Percentiles rank a stretch among this genome's conserved stretches.
phyloP scores from a whole-genome alignment of 2,329 filamentous ascomycete species.

The Lachnellula willkommii region DNA sequence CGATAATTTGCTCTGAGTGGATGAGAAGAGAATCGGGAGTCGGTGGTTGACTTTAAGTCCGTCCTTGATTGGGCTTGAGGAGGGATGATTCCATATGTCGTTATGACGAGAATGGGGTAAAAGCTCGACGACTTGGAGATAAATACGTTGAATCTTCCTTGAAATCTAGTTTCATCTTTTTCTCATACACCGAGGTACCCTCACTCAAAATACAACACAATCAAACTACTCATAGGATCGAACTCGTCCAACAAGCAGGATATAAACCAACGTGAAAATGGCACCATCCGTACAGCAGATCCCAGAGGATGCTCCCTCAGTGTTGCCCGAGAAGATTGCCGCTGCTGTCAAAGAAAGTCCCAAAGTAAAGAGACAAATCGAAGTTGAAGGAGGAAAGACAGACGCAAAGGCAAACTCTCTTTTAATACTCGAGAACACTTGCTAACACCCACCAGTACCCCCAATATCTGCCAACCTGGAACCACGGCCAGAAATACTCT shows the following conservation, averaged over 20 bases:
- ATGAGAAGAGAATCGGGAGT: not conserved
- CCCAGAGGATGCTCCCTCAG: conserved; percentile 2
- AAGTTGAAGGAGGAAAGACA: conserved; percentile 20
- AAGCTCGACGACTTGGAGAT: not conserved
- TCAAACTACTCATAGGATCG: no score
- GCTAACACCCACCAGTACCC: conserved; percentile 46
- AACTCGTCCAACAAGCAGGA: no score
- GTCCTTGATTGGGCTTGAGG: not conserved
- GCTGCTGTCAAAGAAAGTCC: not conserved
- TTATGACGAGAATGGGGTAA: not conserved
- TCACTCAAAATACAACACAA: no score
- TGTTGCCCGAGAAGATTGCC: conserved; percentile 2
- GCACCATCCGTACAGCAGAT: conserved; percentile 17
- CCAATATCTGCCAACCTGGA: conserved; percentile 67
- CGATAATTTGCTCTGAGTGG: not conserved
- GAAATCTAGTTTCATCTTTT: not conserved
- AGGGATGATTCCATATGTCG: not conserved
- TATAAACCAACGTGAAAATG: conserved; percentile 3
- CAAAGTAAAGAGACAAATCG: conserved; percentile 19
- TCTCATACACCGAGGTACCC: not conserved
- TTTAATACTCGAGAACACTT: not conserved
- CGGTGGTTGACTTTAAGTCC: not conserved
- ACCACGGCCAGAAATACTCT: conserved; percentile 55
- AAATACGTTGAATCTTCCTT: not conserved
- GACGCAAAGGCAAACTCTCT: conserved; percentile 10